Base-by-base conservation (phyloP, 2,329 filamentous ascomycete species). In the Leptographium flavum region DNA sequence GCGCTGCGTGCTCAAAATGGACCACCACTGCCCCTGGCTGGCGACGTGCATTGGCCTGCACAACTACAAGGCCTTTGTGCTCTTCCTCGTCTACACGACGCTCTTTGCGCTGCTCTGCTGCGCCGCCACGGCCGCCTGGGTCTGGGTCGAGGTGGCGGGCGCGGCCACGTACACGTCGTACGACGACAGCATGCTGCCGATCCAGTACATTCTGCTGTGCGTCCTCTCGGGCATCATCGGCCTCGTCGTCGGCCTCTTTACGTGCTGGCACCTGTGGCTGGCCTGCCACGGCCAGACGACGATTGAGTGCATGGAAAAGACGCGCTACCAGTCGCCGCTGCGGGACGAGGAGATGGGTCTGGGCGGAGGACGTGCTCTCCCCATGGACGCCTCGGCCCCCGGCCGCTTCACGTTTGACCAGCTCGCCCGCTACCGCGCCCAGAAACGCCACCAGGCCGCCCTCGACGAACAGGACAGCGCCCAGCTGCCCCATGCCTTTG, bases 21-120 rank as follows among this genome's bases (percentile, higher is more conserved):
- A 98, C 60, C 92, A 98, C 62, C 92, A 98, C 66, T 98, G 92
- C 61, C 92, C 92, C 15, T 98, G 92, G 92, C 73, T 98, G 42
- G 90, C 92, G 25, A 94, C 87, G 4, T 98, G 92, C 62, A 84
- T 98, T 48, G 92, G 92, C 19, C 69, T 98, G 52, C 79, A 78
- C 58, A 98, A 98, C 64, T 93, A 95, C 71, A 98, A 98, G 65
- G 74, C 88, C 0, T 98, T 98, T 59, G 62, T 98, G 44, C 73
- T 96, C 3, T 98, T 96, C 61, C 70, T 98, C 23, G 74, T 88
- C 46, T 96, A 98, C 61, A 87, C 85, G 0, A 85, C 82, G 4
- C 50, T 94, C 2, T 94, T 94, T 65, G 88, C 84, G 65, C 79
- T 87, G 67, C 76, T 83, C 55, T 76, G 74, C 56, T 94, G 94